Evolutionary conservation across 768 basidiomycete genomes (phyloP), one percentile per base, ranked within the genome.

Genomic region (Tricholoma bakamatsutake): DNA sequence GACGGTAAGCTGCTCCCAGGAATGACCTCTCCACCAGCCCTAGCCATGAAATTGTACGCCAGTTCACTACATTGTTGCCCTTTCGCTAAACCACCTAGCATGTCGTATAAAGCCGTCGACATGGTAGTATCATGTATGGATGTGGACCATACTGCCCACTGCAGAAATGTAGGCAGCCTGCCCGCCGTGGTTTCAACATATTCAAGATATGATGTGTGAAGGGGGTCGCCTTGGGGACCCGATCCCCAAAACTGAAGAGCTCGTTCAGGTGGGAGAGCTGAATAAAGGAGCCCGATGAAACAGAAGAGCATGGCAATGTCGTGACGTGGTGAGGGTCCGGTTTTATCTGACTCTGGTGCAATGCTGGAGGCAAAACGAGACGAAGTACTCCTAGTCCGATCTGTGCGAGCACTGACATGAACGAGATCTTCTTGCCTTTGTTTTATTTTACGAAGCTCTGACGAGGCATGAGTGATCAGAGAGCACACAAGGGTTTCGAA

Each of bases 141-240:
- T 1, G 90, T 89, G 1, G 88, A 88, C 88, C 88, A 89, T 8
- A 90, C 83, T 0, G 90, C 90, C 93, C 93, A 96, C 56, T 92
- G 89, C 48, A 96, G 72, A 67, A 96, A 95, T 1, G 84, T 78
- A 1, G 84, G 82, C 0, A 91, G 74, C 56, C 84, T 80, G 1
- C 81, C 84, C 24, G 79, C 70, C 2, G 78, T 81, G n/a, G 79
- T 75, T 62, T 92, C 90, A 0, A 79, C 62, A 34, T 71, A 69
- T 60, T 89, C 84, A 57, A 83, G 66, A 62, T 87, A 88, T 3
- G 80, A 72, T 11, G 75, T 66, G 27, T 69, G 70, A 11, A 71
- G 69, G 0, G 69, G 53, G 5, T 80, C 79, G 37, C 65, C 65
- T 3, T 73, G 73, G 3, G 78, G 79, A 0, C 80, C 78, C 1